These are phyloP conservation scores for Monilinia vaccinii-corymbosi DNA, from an alignment of 2,329 filamentous ascomycete species.

Conservation along the genomic window DNA sequence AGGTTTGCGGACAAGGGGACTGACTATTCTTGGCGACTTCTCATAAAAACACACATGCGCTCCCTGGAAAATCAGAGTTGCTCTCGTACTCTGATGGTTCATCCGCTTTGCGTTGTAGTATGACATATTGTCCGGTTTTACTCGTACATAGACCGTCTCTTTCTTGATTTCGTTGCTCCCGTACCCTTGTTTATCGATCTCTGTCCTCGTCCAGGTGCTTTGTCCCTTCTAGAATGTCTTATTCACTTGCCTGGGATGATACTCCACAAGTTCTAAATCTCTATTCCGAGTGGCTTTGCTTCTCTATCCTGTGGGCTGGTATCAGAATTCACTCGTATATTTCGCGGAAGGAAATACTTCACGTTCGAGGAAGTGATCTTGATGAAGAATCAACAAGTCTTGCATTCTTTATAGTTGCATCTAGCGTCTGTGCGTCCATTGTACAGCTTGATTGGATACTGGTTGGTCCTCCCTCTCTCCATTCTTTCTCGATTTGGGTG, in stretches of 20 bases:
- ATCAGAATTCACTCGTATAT: slow-evolving; percentile 3
- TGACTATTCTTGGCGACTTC: slow-evolving; percentile 5
- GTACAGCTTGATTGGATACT: slow-evolving; percentile 7
- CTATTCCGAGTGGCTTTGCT: slow-evolving; percentile 4
- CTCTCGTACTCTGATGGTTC: neutral
- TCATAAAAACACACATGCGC: slow-evolving; percentile 1
- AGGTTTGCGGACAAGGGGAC: neutral
- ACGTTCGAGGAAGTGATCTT: neutral
- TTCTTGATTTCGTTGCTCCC: neutral
- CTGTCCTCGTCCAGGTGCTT: no score
- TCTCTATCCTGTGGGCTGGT: slow-evolving; percentile 8
- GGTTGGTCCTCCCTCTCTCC: neutral
- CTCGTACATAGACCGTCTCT: neutral
- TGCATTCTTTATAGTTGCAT: slow-evolving; percentile 6
- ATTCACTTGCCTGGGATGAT: neutral
- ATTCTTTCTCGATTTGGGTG: no score
- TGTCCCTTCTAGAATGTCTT: slow-evolving; percentile 6
- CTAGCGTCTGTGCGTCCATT: slow-evolving; percentile 6
- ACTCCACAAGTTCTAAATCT: neutral
- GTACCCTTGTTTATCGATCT: neutral
- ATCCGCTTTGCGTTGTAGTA: neutral
- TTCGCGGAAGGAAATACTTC: neutral
- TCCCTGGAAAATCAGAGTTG: neutral
- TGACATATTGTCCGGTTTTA: no score
- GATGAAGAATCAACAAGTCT: slow-evolving; percentile 5